Evolutionary conservation across 345 rosid species (phyloP), one percentile per base, ranked within the genome.

Genomic region (Punica granatum): DNA sequence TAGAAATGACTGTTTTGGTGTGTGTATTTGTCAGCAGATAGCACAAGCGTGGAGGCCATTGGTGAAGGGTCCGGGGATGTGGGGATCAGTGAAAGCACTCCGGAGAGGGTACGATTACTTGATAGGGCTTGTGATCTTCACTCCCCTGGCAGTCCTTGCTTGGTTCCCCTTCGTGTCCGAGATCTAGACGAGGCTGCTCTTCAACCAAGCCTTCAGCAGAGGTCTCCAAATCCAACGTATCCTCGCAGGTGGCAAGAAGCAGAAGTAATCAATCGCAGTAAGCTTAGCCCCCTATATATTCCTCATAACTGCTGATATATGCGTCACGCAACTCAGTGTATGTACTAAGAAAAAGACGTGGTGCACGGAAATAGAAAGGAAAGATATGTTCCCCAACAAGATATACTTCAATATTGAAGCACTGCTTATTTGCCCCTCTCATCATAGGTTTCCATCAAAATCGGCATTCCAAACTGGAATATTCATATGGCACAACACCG

Each of bases 121-220:
- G 60, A 90, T 93, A 94, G 97, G 94, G 14, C 73, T 90, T 21
- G 49, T 78, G 2, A 82, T 93, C 67, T 87, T 90, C 71, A 65
- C 25, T 43, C 98, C 98, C 0, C 76, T 90, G 37, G 93, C 93
- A 1, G 73, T 84, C 13, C 81, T 90, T 18, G 98, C 98, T 3
- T 90, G 97, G 98, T 93, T 88, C 84, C 97, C 97, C 0, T 93
- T 93, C 28, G 98, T 93, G 21, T 87, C 96, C 0, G 98, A 93
- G 64, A 88, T 90, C 77, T 97, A 93, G 77, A 93, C 93, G 44
- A 82, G 98, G 72, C 84, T 93, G 74, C 86, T 93, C 31, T 90
- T 86, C 83, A 93, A 93, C 83, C 98, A 93, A 81, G 98, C 98
- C 25, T 93, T 93, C 85, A 93, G 98, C 79, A 74, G 98, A 78